Evolutionary conservation across 2,329 filamentous ascomycete species (phyloP).

Genomic region (Tolypocladium sp.): DNA sequence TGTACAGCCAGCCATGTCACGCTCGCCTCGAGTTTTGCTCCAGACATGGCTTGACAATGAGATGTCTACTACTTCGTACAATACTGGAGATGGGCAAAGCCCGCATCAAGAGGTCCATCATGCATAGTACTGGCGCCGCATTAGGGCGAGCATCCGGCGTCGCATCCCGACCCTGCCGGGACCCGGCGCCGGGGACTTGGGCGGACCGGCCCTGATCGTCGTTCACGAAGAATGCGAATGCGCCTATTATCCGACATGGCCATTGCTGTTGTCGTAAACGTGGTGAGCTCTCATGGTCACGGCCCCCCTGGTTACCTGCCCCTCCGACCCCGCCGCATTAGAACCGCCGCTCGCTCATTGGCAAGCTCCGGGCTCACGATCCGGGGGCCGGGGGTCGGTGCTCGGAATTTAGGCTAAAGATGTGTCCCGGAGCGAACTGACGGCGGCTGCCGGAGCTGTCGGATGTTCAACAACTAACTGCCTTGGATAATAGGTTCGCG

Average conservation of each 20-base stretch:
- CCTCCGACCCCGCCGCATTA: not conserved
- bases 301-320: not conserved
- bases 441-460: not conserved
- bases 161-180: too few relatives aligned
- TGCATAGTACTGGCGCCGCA: not conserved
- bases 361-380: not conserved
- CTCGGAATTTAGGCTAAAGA: not conserved
- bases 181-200: too few relatives aligned
- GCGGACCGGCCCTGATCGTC: too few relatives aligned
- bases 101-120: not conserved
- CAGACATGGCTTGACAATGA: not conserved
- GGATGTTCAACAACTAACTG: too few relatives aligned
- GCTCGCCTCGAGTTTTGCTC: not conserved
- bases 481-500: too few relatives aligned
- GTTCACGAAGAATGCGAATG: too few relatives aligned
- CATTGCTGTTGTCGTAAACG: not conserved
- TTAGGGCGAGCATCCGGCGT: not conserved
- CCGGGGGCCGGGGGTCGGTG: not conserved
- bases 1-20: not conserved
- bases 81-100: not conserved
- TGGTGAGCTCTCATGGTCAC: not conserved
- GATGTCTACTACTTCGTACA: not conserved
- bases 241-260: too few relatives aligned
- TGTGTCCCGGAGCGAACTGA: not conserved
- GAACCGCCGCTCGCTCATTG: not conserved